Percentiles rank a stretch among this genome's conserved stretches.
phyloP scores from a whole-genome alignment of 164 flowering plant genomes.

The Vitis amurensis region DNA sequence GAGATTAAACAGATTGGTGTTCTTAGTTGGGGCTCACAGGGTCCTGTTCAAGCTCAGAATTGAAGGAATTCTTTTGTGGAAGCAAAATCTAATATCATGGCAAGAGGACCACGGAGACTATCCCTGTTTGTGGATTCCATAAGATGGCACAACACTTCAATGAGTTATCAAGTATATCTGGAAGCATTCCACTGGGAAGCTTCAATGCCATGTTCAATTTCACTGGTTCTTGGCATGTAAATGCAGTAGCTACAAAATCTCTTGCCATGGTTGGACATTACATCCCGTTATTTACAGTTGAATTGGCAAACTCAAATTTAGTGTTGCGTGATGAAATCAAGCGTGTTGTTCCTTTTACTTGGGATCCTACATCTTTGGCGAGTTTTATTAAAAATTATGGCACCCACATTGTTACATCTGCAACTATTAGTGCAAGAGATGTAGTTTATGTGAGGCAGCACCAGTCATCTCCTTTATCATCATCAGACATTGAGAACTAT shows the following conservation, averaged over 20 bases:
- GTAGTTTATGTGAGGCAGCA: conserved; percentile 93
- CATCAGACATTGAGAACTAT: conserved; percentile 67
- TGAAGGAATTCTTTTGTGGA: no score
- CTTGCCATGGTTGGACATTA: conserved; percentile 79
- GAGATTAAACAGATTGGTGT: no score
- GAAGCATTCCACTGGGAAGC: conserved; percentile 81
- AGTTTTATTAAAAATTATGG: conserved; percentile 98
- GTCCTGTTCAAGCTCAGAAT: no score
- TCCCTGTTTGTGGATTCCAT: no score
- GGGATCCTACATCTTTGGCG: conserved; percentile 95
- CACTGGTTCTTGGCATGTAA: conserved; percentile 83
- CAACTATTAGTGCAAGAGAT: conserved; percentile 94
- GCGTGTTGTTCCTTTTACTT: conserved; percentile 76
- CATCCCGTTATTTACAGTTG: conserved; percentile 57
- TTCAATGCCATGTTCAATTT: conserved; percentile 97
- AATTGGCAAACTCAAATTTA: conserved; percentile 47
- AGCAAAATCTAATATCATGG: not conserved
- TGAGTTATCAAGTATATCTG: conserved; percentile 59
- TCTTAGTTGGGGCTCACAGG: no score
- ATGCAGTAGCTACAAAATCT: conserved; percentile 84
- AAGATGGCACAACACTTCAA: conserved; percentile 38
- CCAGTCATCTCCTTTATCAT: conserved; percentile 79
- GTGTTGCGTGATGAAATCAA: conserved; percentile 70
- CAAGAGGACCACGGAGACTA: no score
- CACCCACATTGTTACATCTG: conserved; percentile 89